phyloP scores from a whole-genome alignment of 2,329 filamentous ascomycete genomes.

The Paraphaeosphaeria sporulosa region DNA sequence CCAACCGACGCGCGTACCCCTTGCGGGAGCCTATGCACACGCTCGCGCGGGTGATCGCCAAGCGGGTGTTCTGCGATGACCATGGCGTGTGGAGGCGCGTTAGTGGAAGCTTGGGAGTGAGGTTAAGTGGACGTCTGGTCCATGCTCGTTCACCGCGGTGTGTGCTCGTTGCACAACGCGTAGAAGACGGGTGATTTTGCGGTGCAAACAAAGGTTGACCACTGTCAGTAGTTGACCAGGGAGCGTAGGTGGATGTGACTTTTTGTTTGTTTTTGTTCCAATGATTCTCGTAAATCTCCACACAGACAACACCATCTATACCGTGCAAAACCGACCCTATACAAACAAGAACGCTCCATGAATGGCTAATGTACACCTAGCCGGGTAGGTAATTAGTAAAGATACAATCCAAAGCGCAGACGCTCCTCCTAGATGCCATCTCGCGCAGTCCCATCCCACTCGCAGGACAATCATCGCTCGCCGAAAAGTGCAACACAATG shows the following conservation, averaged over 20 bases:
- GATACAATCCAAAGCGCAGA: background rate
- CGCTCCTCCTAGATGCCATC: background rate
- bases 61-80: background rate
- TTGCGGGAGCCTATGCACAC: background rate
- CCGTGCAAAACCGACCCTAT: background rate
- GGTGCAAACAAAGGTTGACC: no score
- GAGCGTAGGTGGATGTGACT: background rate
- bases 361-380: background rate
- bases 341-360: background rate
- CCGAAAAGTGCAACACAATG: background rate
- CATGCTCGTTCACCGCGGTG: background rate
- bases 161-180: background rate
- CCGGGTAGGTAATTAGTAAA: background rate
- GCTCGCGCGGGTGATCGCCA: background rate
- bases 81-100: background rate
- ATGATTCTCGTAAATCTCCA: background rate
- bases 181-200: no score
- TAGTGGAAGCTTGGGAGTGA: background rate
- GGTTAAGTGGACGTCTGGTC: background rate
- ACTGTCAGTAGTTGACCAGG: no score
- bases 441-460: background rate
- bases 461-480: background rate
- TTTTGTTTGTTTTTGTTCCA: background rate
- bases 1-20: background rate
- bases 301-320: background rate